These are phyloP conservation scores for Flaveria trinervia DNA, from an alignment of 129 eudicot species.

Conservation along the genomic window DNA sequence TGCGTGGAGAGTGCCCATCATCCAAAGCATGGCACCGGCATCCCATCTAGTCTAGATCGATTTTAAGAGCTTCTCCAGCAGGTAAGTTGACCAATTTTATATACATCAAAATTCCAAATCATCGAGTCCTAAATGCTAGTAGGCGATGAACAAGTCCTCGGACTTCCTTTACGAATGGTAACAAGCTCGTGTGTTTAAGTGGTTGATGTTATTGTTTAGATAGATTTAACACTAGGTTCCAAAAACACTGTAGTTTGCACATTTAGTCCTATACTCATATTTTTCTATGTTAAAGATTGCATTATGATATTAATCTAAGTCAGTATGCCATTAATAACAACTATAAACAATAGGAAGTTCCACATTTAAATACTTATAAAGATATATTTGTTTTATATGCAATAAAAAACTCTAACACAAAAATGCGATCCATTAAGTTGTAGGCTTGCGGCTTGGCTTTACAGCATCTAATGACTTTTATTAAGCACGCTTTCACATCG, in stretches of 20 bases:
- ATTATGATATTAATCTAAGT: background rate
- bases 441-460: slow-evolving; percentile 25
- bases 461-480: slow-evolving; percentile 28
- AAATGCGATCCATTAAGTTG: slow-evolving; percentile 8
- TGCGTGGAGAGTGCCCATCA: too few relatives aligned
- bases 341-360: background rate
- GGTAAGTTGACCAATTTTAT: too few relatives aligned
- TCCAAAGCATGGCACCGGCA: too few relatives aligned
- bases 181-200: background rate
- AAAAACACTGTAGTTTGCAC: background rate
- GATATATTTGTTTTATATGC: background rate
- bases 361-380: background rate
- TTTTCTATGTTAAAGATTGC: background rate
- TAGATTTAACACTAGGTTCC: background rate
- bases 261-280: background rate
- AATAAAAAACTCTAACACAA: background rate
- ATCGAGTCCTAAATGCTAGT: too few relatives aligned
- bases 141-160: too few relatives aligned
- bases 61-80: too few relatives aligned
- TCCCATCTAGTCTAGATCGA: too few relatives aligned
- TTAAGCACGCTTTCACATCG: slow-evolving; percentile 30
- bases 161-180: too few relatives aligned
- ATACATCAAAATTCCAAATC: too few relatives aligned
- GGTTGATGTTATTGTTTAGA: background rate
- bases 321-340: background rate